Base-by-base conservation (phyloP, 139 green algal species). In the Closterium sp. region DNA sequence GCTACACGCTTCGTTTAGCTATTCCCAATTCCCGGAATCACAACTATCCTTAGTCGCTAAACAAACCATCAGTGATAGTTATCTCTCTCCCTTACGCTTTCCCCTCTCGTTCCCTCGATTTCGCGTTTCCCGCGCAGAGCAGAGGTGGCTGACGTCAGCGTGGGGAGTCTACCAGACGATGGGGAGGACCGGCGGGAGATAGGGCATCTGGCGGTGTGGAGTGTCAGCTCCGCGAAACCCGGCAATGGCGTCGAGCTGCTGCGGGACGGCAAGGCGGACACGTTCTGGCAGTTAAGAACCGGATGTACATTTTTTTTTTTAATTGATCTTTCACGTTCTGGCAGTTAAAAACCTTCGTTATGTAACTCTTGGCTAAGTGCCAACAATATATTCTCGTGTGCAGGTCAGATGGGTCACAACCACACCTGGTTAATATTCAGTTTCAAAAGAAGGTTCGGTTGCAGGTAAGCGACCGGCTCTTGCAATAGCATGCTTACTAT, bases 211-310 rank as follows among this genome's bases (percentile, higher is more conserved):
- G 98, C 97, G 9, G 96, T 98, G 27, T 99, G 98, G 97, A 96
- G 93, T 4, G 98, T 99, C 10, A 99, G 97, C 17, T 98, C 95
- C 86, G 97, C 98, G 31, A 99, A 99, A 92, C 96, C 97, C 3
- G 98, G 98, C 22, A 99, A 99, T 91, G 98, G 98, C 0, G 98
- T 99, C 24, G 97, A 99, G 86, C 91, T 98, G 91, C 94, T 99
- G n/a, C 91, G 98, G 0, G 98, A 99, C 91, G 97, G 96, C 42
- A 96, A 95, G 28, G 90, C 95, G 0, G 97, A 99, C 86, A 99
- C 98, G 0, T 99, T 98, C 91, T 99, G 98, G 98, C 98, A 99
- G 95, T 94, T 38, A 28, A 27, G 85, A 29, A 79, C 27, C 1
- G 62, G 13, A 22, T 21, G 17, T 10, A 22, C 24, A 73, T 1